Base-by-base conservation (phyloP, 306 rosid genomes). In the Sphenostylis stenocarpa region DNA sequence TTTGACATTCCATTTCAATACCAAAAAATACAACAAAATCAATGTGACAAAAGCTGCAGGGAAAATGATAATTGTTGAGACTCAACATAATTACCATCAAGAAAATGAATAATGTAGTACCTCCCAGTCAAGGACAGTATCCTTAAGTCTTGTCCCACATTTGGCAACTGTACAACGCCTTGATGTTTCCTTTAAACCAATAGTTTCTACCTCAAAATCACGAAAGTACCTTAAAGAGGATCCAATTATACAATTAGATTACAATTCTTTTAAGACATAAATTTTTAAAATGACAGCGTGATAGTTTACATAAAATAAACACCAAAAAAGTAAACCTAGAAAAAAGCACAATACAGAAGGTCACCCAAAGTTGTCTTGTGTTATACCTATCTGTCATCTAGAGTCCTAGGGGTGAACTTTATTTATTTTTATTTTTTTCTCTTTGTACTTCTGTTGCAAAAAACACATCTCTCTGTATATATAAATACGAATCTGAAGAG, bases 91-190 rank as follows among this genome's bases (percentile, higher is more conserved):
- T 53, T 17, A 33, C 52, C 48, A 29, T 62, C 61, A 71, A 73
- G 65, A 10, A 84, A 70, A 75, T 21, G 62, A 75, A 69, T 56
- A 84, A 41, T 45, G 13, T 38, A 24, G 28, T 89, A 95, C 97
- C 96, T 95, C 99, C 99, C 99, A 95, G 84, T 95, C 99, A 73
- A 95, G 99, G 84, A 95, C 99, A 6, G 97, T 92, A 82, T 95
- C 99, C 90, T 84, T 92, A 63, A 95, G 91, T 83, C 75, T 89
- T 61, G 84, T 80, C 24, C 97, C 93, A 77, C 99, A 95, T 75
- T 86, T 82, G 74, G 68, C 57, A 70, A 84, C 88, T 34, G 92
- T 84, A 81, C 99, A 95, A 68, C 94, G 89, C 67, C 99, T 74
- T 16, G 96, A 87, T 57, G 99, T 95, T 76, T 95, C 97, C 87